phyloP scores from a whole-genome alignment of 2,329 filamentous ascomycete genomes.

The Xylariaceae sp. region DNA sequence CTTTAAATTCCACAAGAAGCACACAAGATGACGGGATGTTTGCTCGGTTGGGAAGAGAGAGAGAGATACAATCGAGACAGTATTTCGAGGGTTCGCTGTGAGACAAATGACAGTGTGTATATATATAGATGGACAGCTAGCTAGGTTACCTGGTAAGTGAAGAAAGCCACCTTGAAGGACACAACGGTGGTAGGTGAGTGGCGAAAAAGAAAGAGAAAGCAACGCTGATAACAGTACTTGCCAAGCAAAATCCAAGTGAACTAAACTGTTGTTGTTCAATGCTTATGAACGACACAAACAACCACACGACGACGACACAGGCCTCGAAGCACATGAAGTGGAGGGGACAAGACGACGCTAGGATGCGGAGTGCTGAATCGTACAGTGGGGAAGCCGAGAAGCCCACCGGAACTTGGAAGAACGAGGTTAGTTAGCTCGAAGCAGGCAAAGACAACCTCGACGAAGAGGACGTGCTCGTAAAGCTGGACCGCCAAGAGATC shows the following conservation, averaged over 20 bases:
- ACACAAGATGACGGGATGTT: background rate
- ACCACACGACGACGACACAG: background rate
- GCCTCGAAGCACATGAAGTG: background rate
- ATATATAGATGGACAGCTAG: background rate
- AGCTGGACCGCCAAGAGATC: background rate
- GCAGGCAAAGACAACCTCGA: background rate
- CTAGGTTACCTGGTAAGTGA: too few species aligned
- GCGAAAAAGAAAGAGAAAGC: background rate
- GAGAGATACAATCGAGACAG: background rate
- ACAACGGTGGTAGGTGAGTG: background rate
- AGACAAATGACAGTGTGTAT: too few species aligned
- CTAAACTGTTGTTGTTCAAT: background rate
- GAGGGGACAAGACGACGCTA: background rate
- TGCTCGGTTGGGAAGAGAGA: background rate
- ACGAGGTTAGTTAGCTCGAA: too few species aligned
- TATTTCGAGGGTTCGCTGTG: too few species aligned
- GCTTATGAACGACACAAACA: background rate
- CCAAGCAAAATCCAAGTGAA: background rate
- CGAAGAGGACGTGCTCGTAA: background rate
- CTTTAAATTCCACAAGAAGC: conserved; percentile 21
- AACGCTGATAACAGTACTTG: background rate
- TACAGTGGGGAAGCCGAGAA: background rate
- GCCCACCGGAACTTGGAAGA: background rate
- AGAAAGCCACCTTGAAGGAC: too few species aligned
- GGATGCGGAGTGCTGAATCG: background rate